Base-by-base conservation (phyloP, 371 early-diverging fungal species). In the Mortierella sp. region DNA sequence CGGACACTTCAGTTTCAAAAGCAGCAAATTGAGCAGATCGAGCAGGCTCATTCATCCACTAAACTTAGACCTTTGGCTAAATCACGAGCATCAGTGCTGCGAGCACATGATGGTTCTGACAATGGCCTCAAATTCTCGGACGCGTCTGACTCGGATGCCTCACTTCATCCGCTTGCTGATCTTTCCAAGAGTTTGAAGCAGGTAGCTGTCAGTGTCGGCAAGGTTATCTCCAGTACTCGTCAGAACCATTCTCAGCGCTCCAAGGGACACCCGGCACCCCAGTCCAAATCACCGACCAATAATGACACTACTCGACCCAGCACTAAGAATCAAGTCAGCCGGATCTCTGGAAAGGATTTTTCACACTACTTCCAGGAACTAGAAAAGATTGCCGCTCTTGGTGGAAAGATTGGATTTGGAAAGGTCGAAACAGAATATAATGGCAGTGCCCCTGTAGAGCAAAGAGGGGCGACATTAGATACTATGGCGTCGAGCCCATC, bases 121-220 rank as follows among this genome's bases (percentile, higher is more conserved):
- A 37, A 37, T 5, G 3, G 5, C 37, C 37, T 5, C 9, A 37
- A 9, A 9, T 37, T 37, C 37, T 37, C 9, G 37, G 37, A 37
- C 37, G 5, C 37, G 37, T 9, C 9, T 9, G 37, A 37, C 9
- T 37, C 37, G 37, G 37, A 37, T 5, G 3, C 37, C 3, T 9
- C 37, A 9, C 5, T 9, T 37, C 46, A 66, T 19, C 79, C 65
- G 4, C 53, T 77, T n/a, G 64, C 55, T 3, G 77, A 76, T 4
- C 19, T 76, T 25, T 76, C 77, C 0, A 67, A 64, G 18, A 76
- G 72, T 43, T 51, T 76, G 9, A 76, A 72, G 59, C 77, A 76
- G 57, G 77, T 76, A 14, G 77, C 77, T 11, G 62, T 72, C 55
- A 76, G 66, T 48, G 77, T 76, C 16, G 77, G 72, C 52, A 66